Percentiles rank a stretch among this genome's conserved stretches.
Evolutionary conservation across 1,284 basidiomycete genomes (phyloP).

Genomic region (Takashimella koratensis): DNA sequence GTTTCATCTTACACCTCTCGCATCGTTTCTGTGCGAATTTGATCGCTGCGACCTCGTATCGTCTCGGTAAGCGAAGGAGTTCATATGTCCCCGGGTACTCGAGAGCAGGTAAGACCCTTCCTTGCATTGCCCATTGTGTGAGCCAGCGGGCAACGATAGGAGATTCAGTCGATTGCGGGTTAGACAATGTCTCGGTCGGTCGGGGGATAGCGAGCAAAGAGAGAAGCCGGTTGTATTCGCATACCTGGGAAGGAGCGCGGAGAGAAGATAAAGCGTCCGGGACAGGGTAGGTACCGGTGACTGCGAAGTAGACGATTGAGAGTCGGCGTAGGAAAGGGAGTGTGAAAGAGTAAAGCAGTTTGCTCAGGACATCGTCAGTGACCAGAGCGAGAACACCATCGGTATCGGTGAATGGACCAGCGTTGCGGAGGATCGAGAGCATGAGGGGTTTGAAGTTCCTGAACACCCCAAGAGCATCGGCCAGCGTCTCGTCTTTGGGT

Average conservation of each 20-base stretch:
- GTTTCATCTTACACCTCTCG: slow-evolving; percentile 70
- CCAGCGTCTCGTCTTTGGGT: slow-evolving; percentile 26
- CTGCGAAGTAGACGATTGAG: slow-evolving; percentile 75
- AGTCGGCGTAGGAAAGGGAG: slow-evolving; percentile 90
- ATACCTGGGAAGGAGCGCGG: slow-evolving; percentile 19
- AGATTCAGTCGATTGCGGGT: slow-evolving; percentile 60
- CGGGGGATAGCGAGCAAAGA: slow-evolving; percentile 70
- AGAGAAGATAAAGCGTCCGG: slow-evolving; percentile 51
- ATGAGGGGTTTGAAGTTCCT: slow-evolving; percentile 34
- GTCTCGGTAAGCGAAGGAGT: slow-evolving; percentile 72
- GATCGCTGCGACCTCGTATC: slow-evolving; percentile 79
- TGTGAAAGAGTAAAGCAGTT: slow-evolving; percentile 82
- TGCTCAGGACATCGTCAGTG: slow-evolving; percentile 59
- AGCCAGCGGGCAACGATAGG: slow-evolving; percentile 47
- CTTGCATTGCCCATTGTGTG: slow-evolving; percentile 46
- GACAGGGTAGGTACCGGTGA: slow-evolving; percentile 57
- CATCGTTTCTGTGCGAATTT: slow-evolving; percentile 68
- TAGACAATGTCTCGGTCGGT: slow-evolving; percentile 65
- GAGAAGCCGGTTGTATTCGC: slow-evolving; percentile 77
- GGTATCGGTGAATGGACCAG: slow-evolving; percentile 39
- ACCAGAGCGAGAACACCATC: slow-evolving; percentile 35
- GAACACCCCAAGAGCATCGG: slow-evolving; percentile 35
- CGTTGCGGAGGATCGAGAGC: slow-evolving; percentile 48
- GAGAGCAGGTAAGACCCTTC: slow-evolving; percentile 56
- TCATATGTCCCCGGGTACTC: slow-evolving; percentile 86